Percentiles rank a stretch among this genome's conserved stretches.
Conservation (phyloP, 257 asterid genomes). For the Verbascum thapsus region DNA sequence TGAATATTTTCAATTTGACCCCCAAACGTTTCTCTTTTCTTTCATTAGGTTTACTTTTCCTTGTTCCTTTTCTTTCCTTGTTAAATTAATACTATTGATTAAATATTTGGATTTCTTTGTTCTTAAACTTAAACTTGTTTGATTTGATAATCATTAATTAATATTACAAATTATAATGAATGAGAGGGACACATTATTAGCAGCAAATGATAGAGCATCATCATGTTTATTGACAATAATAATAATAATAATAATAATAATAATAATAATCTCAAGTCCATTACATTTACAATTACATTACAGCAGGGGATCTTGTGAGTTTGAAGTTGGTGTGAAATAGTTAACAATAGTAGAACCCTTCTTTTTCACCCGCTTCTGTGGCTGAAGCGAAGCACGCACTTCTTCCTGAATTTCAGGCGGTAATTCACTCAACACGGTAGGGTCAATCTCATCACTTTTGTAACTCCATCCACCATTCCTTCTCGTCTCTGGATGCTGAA, state of each 20-base stretch:
- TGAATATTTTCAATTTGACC: conserved; percentile 22
- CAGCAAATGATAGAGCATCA: no score
- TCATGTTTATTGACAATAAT: no score
- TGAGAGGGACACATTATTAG: no score
- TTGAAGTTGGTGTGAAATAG: conserved; percentile 59
- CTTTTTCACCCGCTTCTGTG: conserved; percentile 68
- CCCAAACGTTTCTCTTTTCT: conserved; percentile 22
- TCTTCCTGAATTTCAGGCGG: conserved; percentile 81
- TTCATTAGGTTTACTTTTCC: no score
- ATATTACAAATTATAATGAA: no score
- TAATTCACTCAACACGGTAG: conserved; percentile 61
- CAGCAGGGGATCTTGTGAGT: conserved; percentile 30
- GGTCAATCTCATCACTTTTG: conserved; percentile 74
- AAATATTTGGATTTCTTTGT: no score
- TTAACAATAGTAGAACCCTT: conserved; percentile 64
- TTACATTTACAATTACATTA: conserved; percentile 4
- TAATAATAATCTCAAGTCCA: no score
- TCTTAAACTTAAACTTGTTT: no score
- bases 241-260: no score
- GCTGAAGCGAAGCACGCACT: conserved; percentile 71
- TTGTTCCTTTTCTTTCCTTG: neutral
- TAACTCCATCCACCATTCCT: conserved; percentile 54
- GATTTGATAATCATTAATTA: no score
- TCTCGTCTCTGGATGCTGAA: conserved; percentile 34
- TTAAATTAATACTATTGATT: no score